A percentile compares a stretch with the other conserved stretches of the same genome.
phyloP scores from a whole-genome alignment of 441 rosid genomes.

The Erodium chrysanthum region DNA sequence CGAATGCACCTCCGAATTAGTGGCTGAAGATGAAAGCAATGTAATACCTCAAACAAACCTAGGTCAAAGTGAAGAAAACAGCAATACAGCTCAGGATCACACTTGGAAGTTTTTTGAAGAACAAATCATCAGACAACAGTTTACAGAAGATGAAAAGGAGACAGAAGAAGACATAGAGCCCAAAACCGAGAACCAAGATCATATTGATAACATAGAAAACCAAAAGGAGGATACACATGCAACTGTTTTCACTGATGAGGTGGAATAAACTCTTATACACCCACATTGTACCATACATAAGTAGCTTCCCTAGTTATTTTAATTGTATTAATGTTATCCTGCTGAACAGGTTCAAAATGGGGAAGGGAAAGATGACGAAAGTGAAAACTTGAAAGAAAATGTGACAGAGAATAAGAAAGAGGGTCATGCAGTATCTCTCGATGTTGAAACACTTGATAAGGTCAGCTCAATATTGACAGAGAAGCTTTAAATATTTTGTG shows the following conservation, averaged over 20 bases:
- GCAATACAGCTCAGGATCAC: constrained; percentile 11
- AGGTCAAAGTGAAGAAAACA: constrained; percentile 21
- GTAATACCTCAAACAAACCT: constrained; percentile 17
- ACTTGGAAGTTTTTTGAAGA: constrained; percentile 19
- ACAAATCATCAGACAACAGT: constrained; percentile 17
- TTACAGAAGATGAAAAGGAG: constrained; percentile 19
- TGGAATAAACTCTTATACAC: constrained; percentile 5
- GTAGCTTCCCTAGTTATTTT: constrained; percentile 6
- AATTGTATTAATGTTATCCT: constrained; percentile 6
- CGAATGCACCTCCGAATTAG: constrained; percentile 19
- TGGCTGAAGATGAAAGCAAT: constrained; percentile 21
- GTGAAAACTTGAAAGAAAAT: constrained; percentile 23
- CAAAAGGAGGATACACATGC: constrained; percentile 28
- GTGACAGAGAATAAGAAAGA: constrained; percentile 15
- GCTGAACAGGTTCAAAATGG: constrained; percentile 29
- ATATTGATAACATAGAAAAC: constrained; percentile 21
- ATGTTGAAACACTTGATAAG: constrained; percentile 24
- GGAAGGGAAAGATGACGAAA: constrained; percentile 20
- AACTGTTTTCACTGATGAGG: constrained; percentile 34
- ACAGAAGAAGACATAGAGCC: constrained; percentile 23
- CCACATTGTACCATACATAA: background rate
- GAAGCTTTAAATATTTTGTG: background rate
- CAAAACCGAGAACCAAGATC: constrained; percentile 20
- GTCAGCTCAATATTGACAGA: constrained; percentile 15
- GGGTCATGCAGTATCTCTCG: constrained; percentile 18